phyloP scores from a whole-genome alignment of 169 alveolate species.

The Cryptosporidium parvum region DNA sequence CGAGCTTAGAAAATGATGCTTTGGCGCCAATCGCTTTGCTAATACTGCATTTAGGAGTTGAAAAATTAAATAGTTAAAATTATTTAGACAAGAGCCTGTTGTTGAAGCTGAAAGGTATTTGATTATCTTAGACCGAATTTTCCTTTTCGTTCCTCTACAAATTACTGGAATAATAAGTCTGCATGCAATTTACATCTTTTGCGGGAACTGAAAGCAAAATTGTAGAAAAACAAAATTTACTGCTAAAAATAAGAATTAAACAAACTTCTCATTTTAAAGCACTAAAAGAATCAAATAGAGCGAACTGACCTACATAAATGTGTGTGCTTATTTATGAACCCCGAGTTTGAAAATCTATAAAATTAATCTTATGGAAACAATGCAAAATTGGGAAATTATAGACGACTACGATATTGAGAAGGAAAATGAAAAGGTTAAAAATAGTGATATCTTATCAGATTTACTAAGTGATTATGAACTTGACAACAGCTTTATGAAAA shows the following conservation, averaged over 20 bases:
- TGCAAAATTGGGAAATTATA: constrained; percentile 64
- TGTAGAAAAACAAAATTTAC: background rate
- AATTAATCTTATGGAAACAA: background rate
- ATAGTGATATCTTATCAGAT: constrained; percentile 3
- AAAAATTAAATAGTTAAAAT: background rate
- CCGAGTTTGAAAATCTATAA: background rate
- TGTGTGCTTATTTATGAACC: too few relatives aligned
- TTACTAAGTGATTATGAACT: background rate
- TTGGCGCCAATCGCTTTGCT: background rate
- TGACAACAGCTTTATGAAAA: background rate
- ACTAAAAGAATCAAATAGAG: background rate
- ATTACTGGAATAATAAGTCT: background rate
- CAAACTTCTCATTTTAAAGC: background rate
- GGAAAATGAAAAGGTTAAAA: background rate
- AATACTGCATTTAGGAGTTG: background rate
- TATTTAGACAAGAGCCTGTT: too few relatives aligned
- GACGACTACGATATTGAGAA: background rate
- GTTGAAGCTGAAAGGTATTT: too few relatives aligned
- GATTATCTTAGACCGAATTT: background rate
- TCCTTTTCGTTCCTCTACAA: background rate
- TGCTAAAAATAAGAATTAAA: background rate
- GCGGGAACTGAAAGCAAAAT: background rate
- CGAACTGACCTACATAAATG: background rate
- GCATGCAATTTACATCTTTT: background rate
- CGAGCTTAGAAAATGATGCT: constrained; percentile 1